Conservation (phyloP, 148 eudicot genomes). For the Nepenthes gracilis region DNA sequence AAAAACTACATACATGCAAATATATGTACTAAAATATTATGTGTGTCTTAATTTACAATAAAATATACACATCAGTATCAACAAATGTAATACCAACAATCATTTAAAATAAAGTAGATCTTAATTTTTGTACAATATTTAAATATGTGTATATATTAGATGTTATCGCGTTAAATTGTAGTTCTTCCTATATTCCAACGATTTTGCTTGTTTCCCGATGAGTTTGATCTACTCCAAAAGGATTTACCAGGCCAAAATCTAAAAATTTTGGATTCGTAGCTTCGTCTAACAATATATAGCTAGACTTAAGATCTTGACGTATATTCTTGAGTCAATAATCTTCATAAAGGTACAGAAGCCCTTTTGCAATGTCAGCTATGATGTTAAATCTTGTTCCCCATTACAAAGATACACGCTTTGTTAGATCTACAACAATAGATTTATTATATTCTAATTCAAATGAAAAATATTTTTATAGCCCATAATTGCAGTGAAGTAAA, state of each 20-base stretch:
- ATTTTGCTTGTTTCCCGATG: slow-evolving; percentile 16
- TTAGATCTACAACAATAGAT: slow-evolving; percentile 7
- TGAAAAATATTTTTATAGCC: neutral
- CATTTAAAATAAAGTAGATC: no score
- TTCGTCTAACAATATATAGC: slow-evolving; percentile 23
- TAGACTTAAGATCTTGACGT: slow-evolving; percentile 29
- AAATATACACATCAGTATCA: no score
- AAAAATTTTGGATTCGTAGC: slow-evolving; percentile 24
- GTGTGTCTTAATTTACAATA: no score
- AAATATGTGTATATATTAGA: no score
- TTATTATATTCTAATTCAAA: neutral
- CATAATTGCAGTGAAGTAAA: neutral
- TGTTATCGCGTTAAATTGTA: no score
- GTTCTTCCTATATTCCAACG: slow-evolving; percentile 15
- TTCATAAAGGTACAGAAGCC: slow-evolving; percentile 22
- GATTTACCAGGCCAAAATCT: slow-evolving; percentile 25
- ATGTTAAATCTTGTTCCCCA: slow-evolving; percentile 26
- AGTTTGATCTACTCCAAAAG: slow-evolving; percentile 21
- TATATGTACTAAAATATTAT: no score
- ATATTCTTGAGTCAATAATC: slow-evolving; percentile 24
- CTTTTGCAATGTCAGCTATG: slow-evolving; percentile 16
- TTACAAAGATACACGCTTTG: slow-evolving; percentile 12
- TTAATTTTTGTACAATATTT: no score
- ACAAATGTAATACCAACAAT: neutral
- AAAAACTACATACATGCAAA: no score